Percentiles rank a stretch among this genome's conserved stretches.
Conservation (phyloP, 805 yeast species). For the Lipomyces japonicus region DNA sequence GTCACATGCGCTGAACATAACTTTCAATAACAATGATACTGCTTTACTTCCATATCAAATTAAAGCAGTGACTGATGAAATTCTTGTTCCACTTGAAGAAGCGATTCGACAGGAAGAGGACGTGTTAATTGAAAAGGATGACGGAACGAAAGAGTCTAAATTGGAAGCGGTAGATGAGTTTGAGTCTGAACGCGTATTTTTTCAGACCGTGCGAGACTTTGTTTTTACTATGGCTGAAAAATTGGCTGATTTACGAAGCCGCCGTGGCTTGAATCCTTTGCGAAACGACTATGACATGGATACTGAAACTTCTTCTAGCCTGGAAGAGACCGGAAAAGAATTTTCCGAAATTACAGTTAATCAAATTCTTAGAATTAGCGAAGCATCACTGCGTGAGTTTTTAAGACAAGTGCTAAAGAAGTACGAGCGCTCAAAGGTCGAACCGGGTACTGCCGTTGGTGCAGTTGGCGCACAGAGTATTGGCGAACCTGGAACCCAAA, state of each 20-base stretch:
- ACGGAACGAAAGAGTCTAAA: slow-evolving; percentile 39
- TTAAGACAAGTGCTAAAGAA: slow-evolving; percentile 72
- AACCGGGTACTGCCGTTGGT: slow-evolving; percentile 99
- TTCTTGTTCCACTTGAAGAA: slow-evolving; percentile 59
- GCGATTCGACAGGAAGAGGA: slow-evolving; percentile 59
- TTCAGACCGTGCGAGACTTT: slow-evolving; percentile 67
- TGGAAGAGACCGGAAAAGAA: neutral
- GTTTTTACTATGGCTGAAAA: slow-evolving; percentile 52
- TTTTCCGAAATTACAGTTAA: slow-evolving; percentile 34
- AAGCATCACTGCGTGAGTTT: slow-evolving; percentile 57
- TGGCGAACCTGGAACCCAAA: slow-evolving; percentile 99
- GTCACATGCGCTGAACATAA: slow-evolving; percentile 81
- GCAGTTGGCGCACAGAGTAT: slow-evolving; percentile 99
- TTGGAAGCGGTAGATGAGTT: slow-evolving; percentile 64
- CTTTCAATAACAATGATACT: slow-evolving; percentile 52
- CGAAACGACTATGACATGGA: slow-evolving; percentile 44
- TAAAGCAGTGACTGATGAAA: slow-evolving; percentile 49
- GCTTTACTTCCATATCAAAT: slow-evolving; percentile 72
- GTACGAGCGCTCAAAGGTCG: slow-evolving; percentile 86
- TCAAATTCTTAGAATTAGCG: slow-evolving; percentile 58
- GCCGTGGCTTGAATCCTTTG: slow-evolving; percentile 49
- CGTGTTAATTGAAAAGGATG: slow-evolving; percentile 33
- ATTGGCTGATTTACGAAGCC: slow-evolving; percentile 55
- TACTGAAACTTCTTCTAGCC: slow-evolving; percentile 34
- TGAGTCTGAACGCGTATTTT: slow-evolving; percentile 85